Conservation (phyloP, 768 basidiomycete genomes). For the Sporobolomyces phaffii region DNA sequence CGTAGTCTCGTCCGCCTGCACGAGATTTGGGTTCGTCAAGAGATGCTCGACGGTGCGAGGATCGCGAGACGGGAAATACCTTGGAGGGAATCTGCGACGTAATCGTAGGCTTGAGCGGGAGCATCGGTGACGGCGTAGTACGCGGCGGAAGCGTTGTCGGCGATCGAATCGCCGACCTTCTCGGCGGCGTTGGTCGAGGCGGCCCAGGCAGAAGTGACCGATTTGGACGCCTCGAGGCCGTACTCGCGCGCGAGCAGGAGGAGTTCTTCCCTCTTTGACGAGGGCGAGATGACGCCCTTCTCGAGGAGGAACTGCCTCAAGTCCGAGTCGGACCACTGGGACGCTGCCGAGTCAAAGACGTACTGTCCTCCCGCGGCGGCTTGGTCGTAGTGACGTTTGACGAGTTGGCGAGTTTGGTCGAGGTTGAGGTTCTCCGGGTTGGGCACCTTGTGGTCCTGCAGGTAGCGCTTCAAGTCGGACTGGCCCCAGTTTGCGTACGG, state of each 20-base stretch:
- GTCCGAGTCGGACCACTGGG: slow-evolving; percentile 69
- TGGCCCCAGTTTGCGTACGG: slow-evolving; percentile 55
- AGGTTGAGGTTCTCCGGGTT: slow-evolving; percentile 44
- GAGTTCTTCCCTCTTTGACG: slow-evolving; percentile 71
- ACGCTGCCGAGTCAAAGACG: slow-evolving; percentile 52
- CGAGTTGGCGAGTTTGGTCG: slow-evolving; percentile 50
- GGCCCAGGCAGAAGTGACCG: slow-evolving; percentile 36
- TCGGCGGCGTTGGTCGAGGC: slow-evolving; percentile 43
- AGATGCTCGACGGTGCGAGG: background rate
- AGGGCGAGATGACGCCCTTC: slow-evolving; percentile 78
- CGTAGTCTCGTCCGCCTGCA: slow-evolving; percentile 74
- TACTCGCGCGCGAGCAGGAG: slow-evolving; percentile 67
- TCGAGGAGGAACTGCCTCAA: slow-evolving; percentile 77
- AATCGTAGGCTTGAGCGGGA: slow-evolving; percentile 37
- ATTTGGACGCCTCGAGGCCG: slow-evolving; percentile 43
- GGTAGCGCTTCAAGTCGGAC: slow-evolving; percentile 62
- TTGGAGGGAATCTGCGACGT: slow-evolving; percentile 26
- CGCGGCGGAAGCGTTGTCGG: slow-evolving; percentile 30
- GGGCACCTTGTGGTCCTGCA: slow-evolving; percentile 54
- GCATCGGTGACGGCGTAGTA: slow-evolving; percentile 39
- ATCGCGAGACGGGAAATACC: slow-evolving; percentile 5
- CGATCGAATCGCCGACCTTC: slow-evolving; percentile 39
- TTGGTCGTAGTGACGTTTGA: slow-evolving; percentile 46
- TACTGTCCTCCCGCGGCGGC: slow-evolving; percentile 52
- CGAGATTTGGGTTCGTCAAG: background rate